These are phyloP conservation scores for Arthrobotrys iridis DNA, from an alignment of 2,329 filamentous ascomycete genomes.

Conservation along the genomic window DNA sequence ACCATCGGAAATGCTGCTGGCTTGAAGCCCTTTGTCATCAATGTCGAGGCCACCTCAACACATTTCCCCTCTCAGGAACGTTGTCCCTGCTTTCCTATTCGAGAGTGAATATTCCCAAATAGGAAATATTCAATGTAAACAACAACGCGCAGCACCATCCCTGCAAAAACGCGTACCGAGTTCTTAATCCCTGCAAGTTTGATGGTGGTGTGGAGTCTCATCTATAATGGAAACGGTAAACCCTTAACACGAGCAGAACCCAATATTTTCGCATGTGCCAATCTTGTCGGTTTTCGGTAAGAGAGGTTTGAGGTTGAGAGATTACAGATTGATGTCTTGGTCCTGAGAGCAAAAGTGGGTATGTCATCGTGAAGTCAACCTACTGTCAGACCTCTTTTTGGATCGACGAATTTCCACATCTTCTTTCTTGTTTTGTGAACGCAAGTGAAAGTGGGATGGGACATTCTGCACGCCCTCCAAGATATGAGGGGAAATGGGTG, in stretches of 20 bases:
- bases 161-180: constrained; percentile 32
- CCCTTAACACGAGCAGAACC: constrained; percentile 24
- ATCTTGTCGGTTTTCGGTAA: constrained; percentile 29
- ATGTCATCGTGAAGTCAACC: constrained; percentile 54
- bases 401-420: constrained; percentile 4
- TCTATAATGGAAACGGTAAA: constrained; percentile 51
- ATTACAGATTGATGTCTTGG: constrained; percentile 36
- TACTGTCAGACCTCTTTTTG: background rate
- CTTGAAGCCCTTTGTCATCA: background rate
- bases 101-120: constrained; percentile 24
- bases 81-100: constrained; percentile 31
- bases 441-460: constrained; percentile 8
- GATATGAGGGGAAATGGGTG: background rate
- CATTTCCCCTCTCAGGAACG: background rate
- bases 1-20: background rate
- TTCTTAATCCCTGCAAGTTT: constrained; percentile 17
- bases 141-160: constrained; percentile 37
- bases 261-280: constrained; percentile 36
- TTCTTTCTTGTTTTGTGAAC: background rate
- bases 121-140: constrained; percentile 51
- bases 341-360: constrained; percentile 6
- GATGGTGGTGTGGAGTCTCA: constrained; percentile 29
- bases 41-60: constrained; percentile 12
- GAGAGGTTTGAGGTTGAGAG: constrained; percentile 5
- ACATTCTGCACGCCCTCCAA: background rate